Percentiles rank a stretch among this genome's conserved stretches.
These are phyloP conservation scores for Phoma sp. DNA, from an alignment of 2,329 filamentous ascomycete species.

Conservation along the genomic window DNA sequence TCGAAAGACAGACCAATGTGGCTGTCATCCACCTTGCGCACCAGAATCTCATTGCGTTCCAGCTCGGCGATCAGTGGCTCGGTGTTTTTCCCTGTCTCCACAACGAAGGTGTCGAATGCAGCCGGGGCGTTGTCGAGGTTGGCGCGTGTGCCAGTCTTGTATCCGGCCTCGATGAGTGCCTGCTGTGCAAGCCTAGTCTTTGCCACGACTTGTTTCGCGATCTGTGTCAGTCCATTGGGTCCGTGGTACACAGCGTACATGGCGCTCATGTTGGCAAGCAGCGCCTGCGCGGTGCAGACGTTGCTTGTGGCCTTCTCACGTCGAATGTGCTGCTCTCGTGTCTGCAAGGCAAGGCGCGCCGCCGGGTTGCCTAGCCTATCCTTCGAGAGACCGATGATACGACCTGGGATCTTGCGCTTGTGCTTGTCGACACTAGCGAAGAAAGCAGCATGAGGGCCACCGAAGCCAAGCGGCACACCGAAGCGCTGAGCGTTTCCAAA, in stretches of 20 bases:
- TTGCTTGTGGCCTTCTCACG: slow-evolving; percentile 98
- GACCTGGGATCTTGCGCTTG: slow-evolving; percentile 93
- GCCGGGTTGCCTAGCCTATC: slow-evolving; percentile 84
- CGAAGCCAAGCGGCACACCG: slow-evolving; percentile 89
- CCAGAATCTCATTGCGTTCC: slow-evolving; percentile 62
- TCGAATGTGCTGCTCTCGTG: slow-evolving; percentile 93
- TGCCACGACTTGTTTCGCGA: slow-evolving; percentile 79
- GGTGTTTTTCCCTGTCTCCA: slow-evolving; percentile 61
- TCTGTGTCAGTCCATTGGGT: slow-evolving; percentile 79
- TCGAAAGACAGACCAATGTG: slow-evolving; percentile 79
- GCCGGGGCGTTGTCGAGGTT: slow-evolving; percentile 64
- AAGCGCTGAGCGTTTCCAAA: slow-evolving; percentile 93
- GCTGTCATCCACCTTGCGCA: slow-evolving; percentile 67
- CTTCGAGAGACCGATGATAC: slow-evolving; percentile 89
- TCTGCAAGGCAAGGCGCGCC: slow-evolving; percentile 85
- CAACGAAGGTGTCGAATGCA: slow-evolving; percentile 81
- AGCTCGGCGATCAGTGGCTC: slow-evolving; percentile 62
- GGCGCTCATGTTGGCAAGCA: slow-evolving; percentile 94
- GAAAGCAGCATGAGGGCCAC: slow-evolving; percentile 96
- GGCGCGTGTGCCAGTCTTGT: slow-evolving; percentile 66
- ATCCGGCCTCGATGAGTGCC: slow-evolving; percentile 68
- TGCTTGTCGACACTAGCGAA: slow-evolving; percentile 90
- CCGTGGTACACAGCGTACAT: slow-evolving; percentile 96
- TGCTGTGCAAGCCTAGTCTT: slow-evolving; percentile 74
- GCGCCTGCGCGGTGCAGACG: slow-evolving; percentile 92